Conservation (phyloP, 192 early-diverging fungal species). For the Dispira simplex region DNA sequence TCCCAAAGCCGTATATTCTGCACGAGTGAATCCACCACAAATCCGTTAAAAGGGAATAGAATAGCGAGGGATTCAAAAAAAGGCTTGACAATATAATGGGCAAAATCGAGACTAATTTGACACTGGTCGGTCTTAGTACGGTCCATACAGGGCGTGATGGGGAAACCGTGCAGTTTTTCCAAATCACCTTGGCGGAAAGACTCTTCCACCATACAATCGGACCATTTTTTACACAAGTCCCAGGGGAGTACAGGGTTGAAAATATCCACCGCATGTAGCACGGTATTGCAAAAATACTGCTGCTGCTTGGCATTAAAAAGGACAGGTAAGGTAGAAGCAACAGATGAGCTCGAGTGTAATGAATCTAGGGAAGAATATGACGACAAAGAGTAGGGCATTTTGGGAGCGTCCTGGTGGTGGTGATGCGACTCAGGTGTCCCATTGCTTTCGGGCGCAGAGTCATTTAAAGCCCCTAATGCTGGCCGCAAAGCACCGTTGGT, state of each 20-base stretch:
- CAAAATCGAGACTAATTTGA: slow-evolving; percentile 67
- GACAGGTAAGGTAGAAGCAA: not conserved
- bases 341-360: slow-evolving; percentile 9
- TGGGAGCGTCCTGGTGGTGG: slow-evolving; percentile 11
- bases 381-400: slow-evolving; percentile 7
- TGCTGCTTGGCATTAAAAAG: slow-evolving; percentile 32
- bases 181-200: slow-evolving; percentile 79
- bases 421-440: not conserved
- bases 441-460: not conserved
- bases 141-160: slow-evolving; percentile 85
- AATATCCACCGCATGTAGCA: slow-evolving; percentile 83
- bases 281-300: slow-evolving; percentile 39
- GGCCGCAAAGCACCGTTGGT: not conserved
- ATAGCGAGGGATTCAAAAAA: slow-evolving; percentile 73
- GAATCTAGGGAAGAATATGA: slow-evolving; percentile 1
- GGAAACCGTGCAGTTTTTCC: slow-evolving; percentile 56
- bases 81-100: slow-evolving; percentile 71
- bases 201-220: slow-evolving; percentile 70
- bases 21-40: slow-evolving; percentile 35
- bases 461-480: not conserved
- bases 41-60: slow-evolving; percentile 49
- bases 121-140: slow-evolving; percentile 47
- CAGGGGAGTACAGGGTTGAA: slow-evolving; percentile 78
- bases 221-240: slow-evolving; percentile 78
- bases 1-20: slow-evolving; percentile 43